Evolutionary conservation across 2,329 filamentous ascomycete genomes (phyloP), one percentile per base, ranked within the genome.

Genomic region (Plenodomus biglobosus): DNA sequence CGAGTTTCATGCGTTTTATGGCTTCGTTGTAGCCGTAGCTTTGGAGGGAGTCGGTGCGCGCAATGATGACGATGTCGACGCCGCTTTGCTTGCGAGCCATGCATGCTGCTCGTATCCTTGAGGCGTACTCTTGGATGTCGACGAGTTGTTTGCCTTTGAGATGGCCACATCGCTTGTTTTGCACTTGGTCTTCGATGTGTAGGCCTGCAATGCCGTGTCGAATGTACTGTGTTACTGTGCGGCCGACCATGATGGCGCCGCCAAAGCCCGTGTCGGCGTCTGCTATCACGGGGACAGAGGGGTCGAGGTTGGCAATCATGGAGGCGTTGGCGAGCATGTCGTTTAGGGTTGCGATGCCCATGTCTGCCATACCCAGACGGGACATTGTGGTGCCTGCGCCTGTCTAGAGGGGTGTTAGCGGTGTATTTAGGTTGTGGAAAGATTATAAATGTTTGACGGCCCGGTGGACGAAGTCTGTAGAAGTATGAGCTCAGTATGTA

Each of bases 91-190:
- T 66, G 2, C 82, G 73, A 1, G 82, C 79, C 7, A 75, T 69
- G 11, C 70, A 73, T 0, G 82, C 82, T 0, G 84, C 83, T 0
- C 78, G 73, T 58, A 87, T 82, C 0, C 84, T 75, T n/a, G 74
- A 67, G n/a, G 76, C 63, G 55, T 77, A 86, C 17, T 77, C 76
- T 1, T 78, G 75, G 0, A 64, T 51, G 1, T 71, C 61, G 8
- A 87, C 84, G 11, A 87, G 70, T 47, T 81, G 74, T 67, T 88
- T 87, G 44, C 82, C 82, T 0, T 70, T 67, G 1, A 87, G 73
- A 61, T 87, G 85, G 0, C 85, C 85, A 64, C 84, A 87, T 8
- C 84, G 80, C 71, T 88, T 87, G 38, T 77, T 80, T 37, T 78
- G 72, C 16, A 86, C 76, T 70, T 87, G 83, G 66, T 85, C 83